Evolutionary conservation across 2,329 filamentous ascomycete genomes (phyloP), one percentile per base, ranked within the genome.

Genomic region (Sarocladiaceae sp.): DNA sequence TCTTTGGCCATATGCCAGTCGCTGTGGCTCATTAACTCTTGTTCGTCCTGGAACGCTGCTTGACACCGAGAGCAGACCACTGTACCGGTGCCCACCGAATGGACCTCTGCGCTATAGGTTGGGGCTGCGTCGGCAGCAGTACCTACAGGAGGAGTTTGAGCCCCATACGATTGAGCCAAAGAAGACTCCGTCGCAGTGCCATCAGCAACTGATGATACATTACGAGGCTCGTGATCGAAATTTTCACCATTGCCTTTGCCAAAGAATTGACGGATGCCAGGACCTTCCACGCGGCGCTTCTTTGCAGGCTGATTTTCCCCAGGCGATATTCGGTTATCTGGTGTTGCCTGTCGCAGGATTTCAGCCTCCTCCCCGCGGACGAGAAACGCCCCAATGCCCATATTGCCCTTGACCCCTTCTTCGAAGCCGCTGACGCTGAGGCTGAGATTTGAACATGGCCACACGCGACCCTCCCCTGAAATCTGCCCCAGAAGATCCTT

Each of bases 1-100:
- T 91, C 85, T 65, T 86, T 88, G 35, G 93, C 93, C 65, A 95
- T 84, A 65, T 98, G 93, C 83, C 90, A 97, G 62, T 98, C 93
- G 44, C 83, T 73, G 61, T 98, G 93, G 64, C 86, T 90, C 51
- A 82, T 76, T 37, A 80, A 58, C 53, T 76, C 74, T 45, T 83
- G 77, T 20, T 68, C 58, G 31, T 72, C 68, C 11, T 73, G 69
- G 26, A 93, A 68, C n/a, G 61, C 58, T 54, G 75, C 72, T 47
- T 75, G 72, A 62, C 89, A 95, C 50, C 79, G 78, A 41, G 69
- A 59, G 61, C 88, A 95, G 32, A 62, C 54, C 54, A 70, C 16
- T 15, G 9, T 13, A 16, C 16, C 24, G 16, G 13, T 18, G 13
- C n/a, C n/a, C n/a, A n/a, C n/a, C n/a, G n/a, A n/a, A n/a, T n/a